These are phyloP conservation scores for Betula pendula DNA, from an alignment of 306 rosid genomes.

Conservation along the genomic window DNA sequence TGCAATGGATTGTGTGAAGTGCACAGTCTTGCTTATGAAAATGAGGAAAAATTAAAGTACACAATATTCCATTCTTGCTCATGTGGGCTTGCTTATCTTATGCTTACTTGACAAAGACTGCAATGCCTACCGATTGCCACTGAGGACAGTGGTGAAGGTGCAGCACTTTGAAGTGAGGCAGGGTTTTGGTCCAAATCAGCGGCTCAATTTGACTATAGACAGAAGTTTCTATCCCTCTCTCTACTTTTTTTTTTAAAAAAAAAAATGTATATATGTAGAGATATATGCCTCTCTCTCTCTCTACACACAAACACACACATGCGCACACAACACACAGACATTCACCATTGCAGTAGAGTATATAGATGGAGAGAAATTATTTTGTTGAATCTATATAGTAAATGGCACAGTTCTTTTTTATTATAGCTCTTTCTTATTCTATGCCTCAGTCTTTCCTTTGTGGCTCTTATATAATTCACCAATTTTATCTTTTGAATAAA, in stretches of 20 bases:
- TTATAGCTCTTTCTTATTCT: not conserved
- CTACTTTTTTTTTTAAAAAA: not conserved
- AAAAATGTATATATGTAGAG: not conserved
- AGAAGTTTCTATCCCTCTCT: not conserved
- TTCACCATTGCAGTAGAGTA: not conserved
- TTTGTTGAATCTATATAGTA: not conserved
- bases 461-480: not conserved
- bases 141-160: constrained; percentile 8
- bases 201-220: constrained; percentile 7
- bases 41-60: not conserved
- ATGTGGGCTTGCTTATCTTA: not conserved
- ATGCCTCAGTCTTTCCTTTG: constrained; percentile 1
- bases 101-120: constrained; percentile 12
- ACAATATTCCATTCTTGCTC: constrained; percentile 11
- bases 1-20: constrained; percentile 8
- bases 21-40: not conserved
- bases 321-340: not conserved
- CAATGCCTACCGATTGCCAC: constrained; percentile 19
- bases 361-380: not conserved
- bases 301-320: not conserved
- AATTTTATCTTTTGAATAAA: not conserved
- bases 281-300: not conserved
- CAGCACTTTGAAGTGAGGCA: constrained; percentile 13
- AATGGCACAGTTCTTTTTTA: not conserved
- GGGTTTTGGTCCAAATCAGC: constrained; percentile 11